Conservation (phyloP, 306 rosid genomes). For the Purshia tridentata region DNA sequence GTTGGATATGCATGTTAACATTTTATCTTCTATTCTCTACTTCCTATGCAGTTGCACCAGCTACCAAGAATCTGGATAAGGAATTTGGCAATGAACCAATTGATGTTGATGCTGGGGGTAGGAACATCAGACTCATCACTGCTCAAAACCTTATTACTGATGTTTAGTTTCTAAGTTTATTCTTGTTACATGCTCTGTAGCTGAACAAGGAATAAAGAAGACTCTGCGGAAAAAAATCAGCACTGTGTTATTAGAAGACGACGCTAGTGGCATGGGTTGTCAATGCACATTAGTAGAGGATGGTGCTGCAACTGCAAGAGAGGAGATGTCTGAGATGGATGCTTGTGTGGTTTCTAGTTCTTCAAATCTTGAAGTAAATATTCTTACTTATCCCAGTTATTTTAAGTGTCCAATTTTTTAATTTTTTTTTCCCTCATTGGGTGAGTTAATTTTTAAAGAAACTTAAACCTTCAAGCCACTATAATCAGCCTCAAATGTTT, state of each 20-base stretch:
- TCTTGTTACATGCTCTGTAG: constrained; percentile 13
- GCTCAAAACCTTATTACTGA: background rate
- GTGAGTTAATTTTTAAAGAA: background rate
- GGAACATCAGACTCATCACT: constrained; percentile 11
- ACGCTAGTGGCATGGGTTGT: constrained; percentile 11
- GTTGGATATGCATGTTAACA: background rate
- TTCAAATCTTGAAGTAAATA: constrained; percentile 43
- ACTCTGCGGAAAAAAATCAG: constrained; percentile 21
- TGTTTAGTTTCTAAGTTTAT: constrained; percentile 10
- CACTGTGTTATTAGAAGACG: constrained; percentile 22
- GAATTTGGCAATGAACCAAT: constrained; percentile 28
- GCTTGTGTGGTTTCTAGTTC: constrained; percentile 22
- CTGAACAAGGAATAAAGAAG: constrained; percentile 19
- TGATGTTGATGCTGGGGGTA: constrained; percentile 48
- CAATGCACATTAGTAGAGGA: constrained; percentile 19
- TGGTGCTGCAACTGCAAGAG: constrained; percentile 31
- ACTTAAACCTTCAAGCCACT: background rate
- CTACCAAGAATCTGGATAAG: constrained; percentile 18
- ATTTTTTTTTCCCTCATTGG: background rate
- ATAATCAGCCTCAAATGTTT: background rate
- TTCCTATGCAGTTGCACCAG: constrained; percentile 29
- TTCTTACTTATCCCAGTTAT: constrained; percentile 7
- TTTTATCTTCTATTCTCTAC: background rate
- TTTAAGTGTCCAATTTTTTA: background rate
- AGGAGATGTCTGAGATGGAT: constrained; percentile 19